These are phyloP conservation scores for Solanum hybrid DNA, from an alignment of 305 asterid species.

Conservation along the genomic window DNA sequence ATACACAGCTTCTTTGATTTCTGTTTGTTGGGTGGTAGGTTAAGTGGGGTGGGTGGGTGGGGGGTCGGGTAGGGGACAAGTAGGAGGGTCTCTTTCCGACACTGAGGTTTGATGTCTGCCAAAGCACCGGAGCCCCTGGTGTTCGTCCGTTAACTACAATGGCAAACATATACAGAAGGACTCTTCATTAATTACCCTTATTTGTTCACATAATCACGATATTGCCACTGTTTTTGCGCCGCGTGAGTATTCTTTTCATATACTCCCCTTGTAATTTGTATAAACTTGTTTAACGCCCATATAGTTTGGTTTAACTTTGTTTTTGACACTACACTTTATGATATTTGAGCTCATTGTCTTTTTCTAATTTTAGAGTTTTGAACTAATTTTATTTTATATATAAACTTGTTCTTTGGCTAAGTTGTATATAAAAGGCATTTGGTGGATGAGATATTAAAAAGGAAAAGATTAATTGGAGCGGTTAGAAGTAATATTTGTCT, in stretches of 20 bases:
- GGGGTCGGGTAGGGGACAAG: constrained; percentile 2
- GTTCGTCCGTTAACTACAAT: not conserved
- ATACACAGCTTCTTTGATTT: not conserved
- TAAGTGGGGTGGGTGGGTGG: constrained; percentile 6
- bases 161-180: constrained; percentile 7
- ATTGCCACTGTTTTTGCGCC: not conserved
- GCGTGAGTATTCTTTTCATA: not conserved
- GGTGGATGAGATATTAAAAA: not conserved
- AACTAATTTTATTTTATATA: not conserved
- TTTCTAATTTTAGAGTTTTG: not conserved
- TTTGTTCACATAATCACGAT: not conserved
- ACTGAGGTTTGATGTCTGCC: constrained; percentile 23
- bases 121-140: constrained; percentile 40
- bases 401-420: not conserved
- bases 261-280: not conserved
- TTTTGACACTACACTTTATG: not conserved
- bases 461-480: not conserved
- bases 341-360: not conserved
- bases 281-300: not conserved
- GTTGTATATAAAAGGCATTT: not conserved
- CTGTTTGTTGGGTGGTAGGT: not conserved
- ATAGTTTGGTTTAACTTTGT: not conserved
- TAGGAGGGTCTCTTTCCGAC: constrained; percentile 17
- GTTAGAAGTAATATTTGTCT: not conserved
- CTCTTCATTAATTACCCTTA: not conserved